Evolutionary conservation across 2,329 filamentous ascomycete genomes (phyloP), one percentile per base, ranked within the genome.

Genomic region (Colletotrichum acutatum): DNA sequence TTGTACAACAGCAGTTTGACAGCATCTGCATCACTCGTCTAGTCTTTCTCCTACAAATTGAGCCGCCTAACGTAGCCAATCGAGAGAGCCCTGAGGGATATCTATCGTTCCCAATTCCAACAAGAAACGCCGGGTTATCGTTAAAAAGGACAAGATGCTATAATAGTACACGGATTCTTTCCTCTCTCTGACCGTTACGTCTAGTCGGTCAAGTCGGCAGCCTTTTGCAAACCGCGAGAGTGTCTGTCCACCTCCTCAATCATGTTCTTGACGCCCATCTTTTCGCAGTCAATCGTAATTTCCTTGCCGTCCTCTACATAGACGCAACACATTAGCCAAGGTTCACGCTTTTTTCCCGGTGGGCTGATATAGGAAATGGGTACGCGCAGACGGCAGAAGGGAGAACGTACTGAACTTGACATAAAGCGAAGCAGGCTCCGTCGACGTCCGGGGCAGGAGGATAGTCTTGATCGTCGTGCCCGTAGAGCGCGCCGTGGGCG

Each of bases 221-320:
- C 91, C 81, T 97, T 92, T 78, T 94, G 91, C 79, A 98, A 84
- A 77, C 88, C 86, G 76, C 97, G 90, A 63, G 95, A 98, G 85
- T 98, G 95, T 78, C 97, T 89, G 82, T 98, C 94, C 57, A 98
- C 91, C 83, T 98, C 95, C 82, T 95, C 94, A 71, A 96, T 88
- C 24, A 98, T 90, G 79, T 95, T 93, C 81, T 94, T 94, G 80
- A 98, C 95, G 77, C 92, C 93, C 84, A 95, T 87, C 82, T 92
- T 93, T 77, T 94, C 91, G 76, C 94, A 89, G 80, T 98, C 92
- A 52, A 98, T 89, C 42, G 91, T 90, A 86, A 98, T 90, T 79
- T 97, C 92, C 85, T 96, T 97, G 78, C 97, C 97, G 80, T 98
- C 97, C 88, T 98, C 94, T 97, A 80, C 68, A 62, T 30, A 26